Percentiles rank a stretch among this genome's conserved stretches.
Evolutionary conservation across 2,329 filamentous ascomycete species (phyloP).

Genomic region (Aureobasidium zeae): DNA sequence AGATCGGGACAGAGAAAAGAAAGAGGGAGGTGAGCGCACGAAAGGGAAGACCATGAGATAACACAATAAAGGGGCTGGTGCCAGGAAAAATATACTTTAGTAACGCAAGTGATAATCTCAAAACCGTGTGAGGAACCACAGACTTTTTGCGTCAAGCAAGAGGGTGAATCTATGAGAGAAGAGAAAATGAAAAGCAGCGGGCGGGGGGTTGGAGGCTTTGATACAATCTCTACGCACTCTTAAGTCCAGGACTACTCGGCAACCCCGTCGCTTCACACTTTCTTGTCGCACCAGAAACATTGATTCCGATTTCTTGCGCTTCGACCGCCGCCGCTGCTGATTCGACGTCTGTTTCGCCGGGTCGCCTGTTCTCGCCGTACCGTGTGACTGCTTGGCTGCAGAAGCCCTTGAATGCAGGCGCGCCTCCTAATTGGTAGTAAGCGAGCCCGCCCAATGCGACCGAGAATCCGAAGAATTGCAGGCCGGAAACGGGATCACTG

Average conservation of each 20-base stretch:
- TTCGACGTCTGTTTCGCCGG: background rate
- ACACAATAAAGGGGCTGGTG: too few species aligned
- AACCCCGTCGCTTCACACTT: background rate
- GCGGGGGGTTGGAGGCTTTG: too few species aligned
- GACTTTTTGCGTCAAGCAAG: too few species aligned
- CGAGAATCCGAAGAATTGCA: conserved; percentile 30
- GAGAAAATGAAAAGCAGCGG: too few species aligned
- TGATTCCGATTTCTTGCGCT: background rate
- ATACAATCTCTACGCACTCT: too few species aligned
- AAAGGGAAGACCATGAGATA: too few species aligned
- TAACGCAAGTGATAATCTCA: too few species aligned
- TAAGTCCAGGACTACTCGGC: background rate
- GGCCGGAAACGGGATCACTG: conserved; percentile 18
- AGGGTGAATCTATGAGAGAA: too few species aligned
- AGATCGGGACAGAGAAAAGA: too few species aligned
- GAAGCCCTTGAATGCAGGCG: background rate
- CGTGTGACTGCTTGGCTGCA: background rate
- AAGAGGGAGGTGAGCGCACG: too few species aligned
- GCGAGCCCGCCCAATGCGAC: conserved; percentile 60
- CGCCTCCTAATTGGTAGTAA: conserved; percentile 63
- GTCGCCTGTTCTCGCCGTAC: conserved; percentile 1
- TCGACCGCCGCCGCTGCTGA: conserved; percentile 8
- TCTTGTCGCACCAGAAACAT: background rate
- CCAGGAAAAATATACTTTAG: too few species aligned
- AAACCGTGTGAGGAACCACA: too few species aligned